Evolutionary conservation across 2,329 filamentous ascomycete genomes (phyloP), one percentile per base, ranked within the genome.

Genomic region (Beauveria varroae): DNA sequence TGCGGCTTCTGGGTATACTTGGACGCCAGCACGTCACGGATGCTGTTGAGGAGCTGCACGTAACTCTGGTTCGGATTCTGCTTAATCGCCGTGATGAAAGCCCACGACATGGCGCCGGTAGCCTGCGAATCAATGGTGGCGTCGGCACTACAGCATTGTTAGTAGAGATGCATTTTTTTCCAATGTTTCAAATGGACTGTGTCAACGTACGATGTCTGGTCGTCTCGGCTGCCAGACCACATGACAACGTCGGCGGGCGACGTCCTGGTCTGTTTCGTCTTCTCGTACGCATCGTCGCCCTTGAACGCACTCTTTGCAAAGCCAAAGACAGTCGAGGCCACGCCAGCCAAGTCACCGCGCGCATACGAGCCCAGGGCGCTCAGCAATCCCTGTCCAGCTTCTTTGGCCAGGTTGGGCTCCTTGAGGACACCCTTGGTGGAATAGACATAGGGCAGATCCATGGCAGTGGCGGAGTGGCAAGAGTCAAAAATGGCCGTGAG

Each of bases 41-140:
- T 93, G 75, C 88, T 96, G 81, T 97, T 98, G 67, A 99, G 83
- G 62, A 99, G 80, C 79, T 97, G 88, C 56, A 98, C 90, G 71
- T 99, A 99, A 77, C 89, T 96, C 79, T 98, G 95, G 72, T 96
- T 88, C 1, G 91, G 91, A 71, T 96, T 96, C 79, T 93, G 91
- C 80, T 90, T 93, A 70, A 98, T 82, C 22, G 93, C 88, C 1
- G 83, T 86, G 74, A 99, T 95, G 74, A 99, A 99, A 2, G 95
- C 95, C 86, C 90, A 97, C 3, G 92, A 96, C 95, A 99, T 98
- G 74, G 95, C 95, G 60, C 95, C 95, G 0, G 95, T 99, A 40
- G 95, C 93, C 76, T 97, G 84, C 61, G 91, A 86, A 49, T 83
- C 85, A 67, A 98, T 97, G 30, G 86, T 90, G 14, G 95, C 93